Conservation (phyloP, 2,329 filamentous ascomycete species). For the Hirsutella minnesotensis region DNA sequence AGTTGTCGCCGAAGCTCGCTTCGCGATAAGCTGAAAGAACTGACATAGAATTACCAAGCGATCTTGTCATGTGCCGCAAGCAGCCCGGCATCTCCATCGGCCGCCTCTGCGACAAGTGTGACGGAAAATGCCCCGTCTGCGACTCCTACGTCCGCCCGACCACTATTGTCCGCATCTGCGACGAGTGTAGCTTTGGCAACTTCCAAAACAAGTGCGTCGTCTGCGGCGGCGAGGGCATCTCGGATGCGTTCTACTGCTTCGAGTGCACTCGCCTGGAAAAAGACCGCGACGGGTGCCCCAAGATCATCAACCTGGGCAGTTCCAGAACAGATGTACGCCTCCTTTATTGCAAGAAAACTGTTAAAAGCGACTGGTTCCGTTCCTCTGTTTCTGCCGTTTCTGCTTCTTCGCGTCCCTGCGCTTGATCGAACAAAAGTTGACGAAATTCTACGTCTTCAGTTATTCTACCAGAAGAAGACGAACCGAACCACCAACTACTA, state of each 20-base stretch:
- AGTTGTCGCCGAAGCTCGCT: slow-evolving; percentile 21
- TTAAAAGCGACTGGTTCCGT: too few relatives aligned
- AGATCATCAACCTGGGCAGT: slow-evolving; percentile 97
- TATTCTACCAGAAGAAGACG: slow-evolving; percentile 57
- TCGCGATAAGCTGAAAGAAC: background rate
- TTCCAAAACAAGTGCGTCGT: slow-evolving; percentile 99
- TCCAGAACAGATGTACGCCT: slow-evolving; percentile 76
- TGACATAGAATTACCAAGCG: slow-evolving; percentile 33
- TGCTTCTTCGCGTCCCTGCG: slow-evolving; percentile 22
- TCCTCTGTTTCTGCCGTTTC: background rate
- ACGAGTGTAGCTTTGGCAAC: slow-evolving; percentile 98
- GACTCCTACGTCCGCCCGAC: slow-evolving; percentile 98
- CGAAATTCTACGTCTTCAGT: slow-evolving; percentile 18
- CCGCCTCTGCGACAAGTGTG: slow-evolving; percentile 98
- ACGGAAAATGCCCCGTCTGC: slow-evolving; percentile 98
- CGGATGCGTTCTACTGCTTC: slow-evolving; percentile 98
- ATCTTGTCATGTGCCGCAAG: slow-evolving; percentile 99
- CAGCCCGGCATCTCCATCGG: slow-evolving; percentile 95
- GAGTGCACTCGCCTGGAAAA: slow-evolving; percentile 96
- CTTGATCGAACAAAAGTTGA: background rate
- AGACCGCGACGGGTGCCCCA: slow-evolving; percentile 92
- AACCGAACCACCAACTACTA: slow-evolving; percentile 48
- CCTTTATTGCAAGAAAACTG: background rate
- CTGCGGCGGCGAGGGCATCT: slow-evolving; percentile 95
- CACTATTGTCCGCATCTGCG: slow-evolving; percentile 94